A percentile compares a stretch with the other conserved stretches of the same genome.
phyloP scores from a whole-genome alignment of 2,329 filamentous ascomycete species.

The Penicillium sp. region DNA sequence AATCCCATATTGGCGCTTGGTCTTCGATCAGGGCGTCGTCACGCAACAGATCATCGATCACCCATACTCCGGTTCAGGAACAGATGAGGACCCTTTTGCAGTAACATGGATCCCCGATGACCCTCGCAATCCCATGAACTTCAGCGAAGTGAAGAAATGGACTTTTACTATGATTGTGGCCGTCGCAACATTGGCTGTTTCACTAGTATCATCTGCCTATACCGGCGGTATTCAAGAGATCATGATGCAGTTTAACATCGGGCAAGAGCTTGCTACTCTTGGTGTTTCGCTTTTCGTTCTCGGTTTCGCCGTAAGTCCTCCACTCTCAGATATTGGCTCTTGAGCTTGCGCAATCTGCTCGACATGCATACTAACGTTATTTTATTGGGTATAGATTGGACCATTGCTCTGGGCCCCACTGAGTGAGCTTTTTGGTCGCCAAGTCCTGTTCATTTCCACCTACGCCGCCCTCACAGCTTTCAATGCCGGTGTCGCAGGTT shows the following conservation, averaged over 20 bases:
- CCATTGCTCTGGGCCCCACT: slow-evolving; percentile 66
- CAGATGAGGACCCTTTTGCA: slow-evolving; percentile 63
- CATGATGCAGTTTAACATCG: slow-evolving; percentile 53
- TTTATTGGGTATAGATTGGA: slow-evolving; percentile 46
- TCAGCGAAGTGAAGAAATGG: slow-evolving; percentile 61
- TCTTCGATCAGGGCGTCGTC: slow-evolving; percentile 58
- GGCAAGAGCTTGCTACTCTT: slow-evolving; percentile 55
- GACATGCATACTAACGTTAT: not conserved
- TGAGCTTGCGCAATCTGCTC: not conserved
- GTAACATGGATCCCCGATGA: slow-evolving; percentile 68
- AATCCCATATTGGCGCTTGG: slow-evolving; percentile 49
- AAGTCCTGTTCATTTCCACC: slow-evolving; percentile 52
- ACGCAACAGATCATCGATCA: slow-evolving; percentile 56
- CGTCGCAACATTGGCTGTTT: slow-evolving; percentile 64
- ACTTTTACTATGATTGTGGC: slow-evolving; percentile 61
- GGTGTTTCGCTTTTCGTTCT: slow-evolving; percentile 64
- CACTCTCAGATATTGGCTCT: not conserved
- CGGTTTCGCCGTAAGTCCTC: slow-evolving; percentile 47
- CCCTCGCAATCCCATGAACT: slow-evolving; percentile 64
- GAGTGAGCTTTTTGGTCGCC: slow-evolving; percentile 61
- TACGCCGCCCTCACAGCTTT: slow-evolving; percentile 58
- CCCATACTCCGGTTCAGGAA: slow-evolving; percentile 61
- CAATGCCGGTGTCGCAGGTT: slow-evolving; percentile 56
- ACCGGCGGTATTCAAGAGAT: slow-evolving; percentile 40
- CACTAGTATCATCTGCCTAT: slow-evolving; percentile 65